phyloP scores from a whole-genome alignment of 441 rosid species.

The Corymbia citriodora region DNA sequence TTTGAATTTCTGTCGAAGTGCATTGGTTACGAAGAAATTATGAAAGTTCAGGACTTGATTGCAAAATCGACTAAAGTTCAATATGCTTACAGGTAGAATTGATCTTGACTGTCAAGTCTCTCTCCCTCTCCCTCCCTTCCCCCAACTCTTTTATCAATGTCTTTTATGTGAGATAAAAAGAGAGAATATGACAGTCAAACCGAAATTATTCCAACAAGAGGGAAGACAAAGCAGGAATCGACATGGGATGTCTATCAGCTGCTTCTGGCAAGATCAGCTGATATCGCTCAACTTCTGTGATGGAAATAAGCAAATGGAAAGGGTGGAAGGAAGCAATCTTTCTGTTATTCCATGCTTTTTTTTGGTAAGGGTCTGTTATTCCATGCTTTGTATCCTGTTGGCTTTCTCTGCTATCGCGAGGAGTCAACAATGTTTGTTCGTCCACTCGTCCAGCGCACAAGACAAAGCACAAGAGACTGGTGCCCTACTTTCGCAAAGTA shows the following conservation, averaged over 20 bases:
- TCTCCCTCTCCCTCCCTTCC: neutral
- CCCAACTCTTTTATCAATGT: no score
- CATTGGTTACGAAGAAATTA: neutral
- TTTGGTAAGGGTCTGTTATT: no score
- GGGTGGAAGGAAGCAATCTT: neutral
- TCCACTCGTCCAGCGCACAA: neutral
- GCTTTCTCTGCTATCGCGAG: neutral
- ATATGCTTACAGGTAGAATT: neutral
- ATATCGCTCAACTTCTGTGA: neutral
- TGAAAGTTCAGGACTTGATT: neutral
- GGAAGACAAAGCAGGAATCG: no score
- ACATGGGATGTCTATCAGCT: no score
- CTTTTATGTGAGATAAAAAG: no score
- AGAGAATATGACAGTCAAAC: no score
- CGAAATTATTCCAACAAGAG: no score
- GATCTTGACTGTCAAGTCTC: neutral
- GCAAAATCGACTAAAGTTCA: neutral
- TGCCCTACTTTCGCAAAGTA: neutral
- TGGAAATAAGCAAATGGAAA: neutral
- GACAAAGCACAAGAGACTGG: neutral
- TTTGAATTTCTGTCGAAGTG: neutral
- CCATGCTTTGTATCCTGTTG: neutral
- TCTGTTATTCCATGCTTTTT: neutral
- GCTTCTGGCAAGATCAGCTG: neutral
- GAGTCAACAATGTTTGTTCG: neutral